Evolutionary conservation across 352 stramenopile species (phyloP).

Genomic region (Elongisporangium senticosum): DNA sequence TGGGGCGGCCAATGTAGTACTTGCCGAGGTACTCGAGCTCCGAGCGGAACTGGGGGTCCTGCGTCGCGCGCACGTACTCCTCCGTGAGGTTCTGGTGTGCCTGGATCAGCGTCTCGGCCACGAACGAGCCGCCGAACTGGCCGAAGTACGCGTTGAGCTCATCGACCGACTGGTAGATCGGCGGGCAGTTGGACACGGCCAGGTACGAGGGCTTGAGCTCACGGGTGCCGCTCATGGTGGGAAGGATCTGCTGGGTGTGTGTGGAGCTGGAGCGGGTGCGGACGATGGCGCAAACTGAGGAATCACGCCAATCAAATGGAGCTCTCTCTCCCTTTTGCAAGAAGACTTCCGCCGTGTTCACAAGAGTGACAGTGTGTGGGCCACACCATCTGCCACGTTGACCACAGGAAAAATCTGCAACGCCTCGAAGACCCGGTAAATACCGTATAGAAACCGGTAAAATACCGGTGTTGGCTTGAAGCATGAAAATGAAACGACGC

Average conservation of each 20-base stretch:
- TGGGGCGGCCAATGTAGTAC: slow-evolving; percentile 91
- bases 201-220: slow-evolving; percentile 38
- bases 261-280: slow-evolving; percentile 1
- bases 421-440: background rate
- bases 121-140: slow-evolving; percentile 96
- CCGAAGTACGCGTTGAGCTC: slow-evolving; percentile 86
- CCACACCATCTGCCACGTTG: background rate
- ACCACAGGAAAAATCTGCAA: background rate
- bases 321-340: background rate
- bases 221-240: slow-evolving; percentile 12
- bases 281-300: background rate
- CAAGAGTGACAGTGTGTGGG: background rate
- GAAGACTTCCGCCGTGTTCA: background rate
- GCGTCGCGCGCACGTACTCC: slow-evolving; percentile 92
- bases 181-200: slow-evolving; percentile 69
- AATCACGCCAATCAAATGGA: background rate
- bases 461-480: background rate
- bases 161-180: slow-evolving; percentile 50
- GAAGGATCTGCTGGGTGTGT: background rate
- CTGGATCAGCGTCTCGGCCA: slow-evolving; percentile 96
- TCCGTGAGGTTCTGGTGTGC: slow-evolving; percentile 93
- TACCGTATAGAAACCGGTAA: background rate
- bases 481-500: slow-evolving; percentile 4
- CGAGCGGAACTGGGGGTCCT: slow-evolving; percentile 92
- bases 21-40: slow-evolving; percentile 96